A percentile compares a stretch with the other conserved stretches of the same genome.
These are phyloP conservation scores for Ophiostoma himal-ulmi DNA, from an alignment of 2,329 filamentous ascomycete genomes.

Conservation along the genomic window DNA sequence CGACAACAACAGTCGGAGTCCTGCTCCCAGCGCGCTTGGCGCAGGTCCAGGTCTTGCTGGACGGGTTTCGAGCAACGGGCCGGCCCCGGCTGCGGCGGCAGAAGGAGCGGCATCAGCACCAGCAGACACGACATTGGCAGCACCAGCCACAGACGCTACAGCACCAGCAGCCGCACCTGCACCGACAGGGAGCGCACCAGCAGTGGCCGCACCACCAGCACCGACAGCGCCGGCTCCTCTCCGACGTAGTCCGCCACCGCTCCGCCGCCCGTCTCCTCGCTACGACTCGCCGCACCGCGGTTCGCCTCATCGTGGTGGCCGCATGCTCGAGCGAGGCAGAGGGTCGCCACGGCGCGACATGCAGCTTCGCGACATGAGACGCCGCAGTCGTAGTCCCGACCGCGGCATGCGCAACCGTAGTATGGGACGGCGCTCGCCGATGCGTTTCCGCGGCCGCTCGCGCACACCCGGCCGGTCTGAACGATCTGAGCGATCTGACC, in stretches of 20 bases:
- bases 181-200: not conserved
- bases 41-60: not conserved
- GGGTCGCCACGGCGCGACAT: constrained; percentile 38
- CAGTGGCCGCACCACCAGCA: not conserved
- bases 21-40: constrained; percentile 29
- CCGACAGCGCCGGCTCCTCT: not conserved
- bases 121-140: not conserved
- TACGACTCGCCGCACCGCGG: constrained; percentile 30
- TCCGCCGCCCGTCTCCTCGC: constrained; percentile 33
- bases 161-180: not conserved
- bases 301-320: constrained; percentile 30
- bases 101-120: constrained; percentile 25
- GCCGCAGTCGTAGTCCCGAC: constrained; percentile 52
- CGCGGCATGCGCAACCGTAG: constrained; percentile 33
- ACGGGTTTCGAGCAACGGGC: not conserved
- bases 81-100: constrained; percentile 22
- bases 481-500: constrained; percentile 28
- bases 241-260: constrained; percentile 27
- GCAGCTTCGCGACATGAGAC: constrained; percentile 33
- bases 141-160: not conserved
- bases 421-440: constrained; percentile 35
- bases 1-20: constrained; percentile 36
- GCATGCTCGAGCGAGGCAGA: constrained; percentile 28
- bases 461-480: constrained; percentile 36
- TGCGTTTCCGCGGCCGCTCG: constrained; percentile 36